Conservation (phyloP, 139 green algal genomes). For the Ettlia oleoabundans region DNA sequence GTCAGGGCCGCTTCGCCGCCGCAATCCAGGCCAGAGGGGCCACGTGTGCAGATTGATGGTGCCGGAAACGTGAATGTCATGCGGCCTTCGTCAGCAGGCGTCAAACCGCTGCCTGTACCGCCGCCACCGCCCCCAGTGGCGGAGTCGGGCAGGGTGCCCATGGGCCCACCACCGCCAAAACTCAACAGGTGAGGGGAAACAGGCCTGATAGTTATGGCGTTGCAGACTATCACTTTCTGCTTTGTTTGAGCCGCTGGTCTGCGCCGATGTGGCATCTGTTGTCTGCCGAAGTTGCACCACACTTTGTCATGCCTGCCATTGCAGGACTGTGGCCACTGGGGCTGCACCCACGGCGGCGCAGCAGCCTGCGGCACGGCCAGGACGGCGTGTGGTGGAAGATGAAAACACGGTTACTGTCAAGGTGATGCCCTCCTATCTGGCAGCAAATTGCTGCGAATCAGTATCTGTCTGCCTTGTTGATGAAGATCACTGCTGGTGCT, state of each 20-base stretch:
- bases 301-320: too few relatives aligned
- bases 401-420: conserved; percentile 84
- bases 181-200: too few relatives aligned
- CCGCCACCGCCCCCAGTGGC: conserved; percentile 33
- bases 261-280: too few relatives aligned
- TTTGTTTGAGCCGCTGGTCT: too few relatives aligned
- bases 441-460: too few relatives aligned
- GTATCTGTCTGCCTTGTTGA: not conserved
- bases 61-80: conserved; percentile 22
- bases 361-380: conserved; percentile 1
- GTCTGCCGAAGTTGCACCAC: too few relatives aligned
- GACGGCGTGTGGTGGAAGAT: conserved; percentile 70
- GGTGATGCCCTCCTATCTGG: too few relatives aligned
- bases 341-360: not conserved
- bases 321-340: not conserved
- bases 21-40: not conserved
- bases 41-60: conserved; percentile 35
- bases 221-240: too few relatives aligned
- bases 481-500: too few relatives aligned
- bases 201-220: too few relatives aligned
- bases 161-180: conserved; percentile 32
- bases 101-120: conserved; percentile 37
- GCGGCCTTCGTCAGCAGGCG: not conserved
- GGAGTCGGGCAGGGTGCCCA: not conserved
- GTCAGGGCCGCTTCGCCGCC: not conserved